Evolutionary conservation across 805 yeast genomes (phyloP).

Genomic region (Barnettozyma californica): DNA sequence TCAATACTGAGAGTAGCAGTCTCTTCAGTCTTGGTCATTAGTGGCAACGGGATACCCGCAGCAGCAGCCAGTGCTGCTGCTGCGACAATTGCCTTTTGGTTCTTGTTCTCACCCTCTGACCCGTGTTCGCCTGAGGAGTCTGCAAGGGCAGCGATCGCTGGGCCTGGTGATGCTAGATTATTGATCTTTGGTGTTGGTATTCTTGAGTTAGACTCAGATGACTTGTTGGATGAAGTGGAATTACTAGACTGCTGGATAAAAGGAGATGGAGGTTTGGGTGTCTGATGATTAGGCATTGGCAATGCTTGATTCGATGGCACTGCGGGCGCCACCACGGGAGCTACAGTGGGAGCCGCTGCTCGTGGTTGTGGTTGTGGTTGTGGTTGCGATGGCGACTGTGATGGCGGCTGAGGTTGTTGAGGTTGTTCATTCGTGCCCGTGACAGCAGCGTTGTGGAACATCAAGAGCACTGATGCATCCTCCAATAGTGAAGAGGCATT

Average conservation of each 20-base stretch:
- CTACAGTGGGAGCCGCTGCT: too few relatives aligned
- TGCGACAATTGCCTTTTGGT: constrained; percentile 56
- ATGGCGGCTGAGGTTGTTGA: not conserved
- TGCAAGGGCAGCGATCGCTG: constrained; percentile 37
- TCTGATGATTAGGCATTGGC: not conserved
- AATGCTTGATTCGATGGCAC: not conserved
- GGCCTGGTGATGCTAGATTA: constrained; percentile 38
- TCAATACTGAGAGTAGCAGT: constrained; percentile 8
- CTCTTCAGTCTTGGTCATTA: constrained; percentile 15
- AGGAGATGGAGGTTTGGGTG: not conserved
- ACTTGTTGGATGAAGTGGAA: not conserved
- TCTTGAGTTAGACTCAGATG: constrained; percentile 4
- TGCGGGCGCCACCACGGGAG: not conserved
- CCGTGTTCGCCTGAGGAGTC: constrained; percentile 18
- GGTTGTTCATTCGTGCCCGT: constrained; percentile 14
- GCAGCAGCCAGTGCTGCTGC: constrained; percentile 85
- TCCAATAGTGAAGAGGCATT: constrained; percentile 34
- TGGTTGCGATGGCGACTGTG: constrained; percentile 1
- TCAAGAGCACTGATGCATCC: constrained; percentile 56
- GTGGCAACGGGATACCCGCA: constrained; percentile 68
- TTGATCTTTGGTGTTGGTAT: constrained; percentile 14
- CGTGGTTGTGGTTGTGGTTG: too few relatives aligned
- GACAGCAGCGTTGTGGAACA: constrained; percentile 55
- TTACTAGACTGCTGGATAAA: not conserved
- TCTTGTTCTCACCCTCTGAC: constrained; percentile 16